Conservation (phyloP, 1,284 basidiomycete genomes). For the Naganishia cerealis region DNA sequence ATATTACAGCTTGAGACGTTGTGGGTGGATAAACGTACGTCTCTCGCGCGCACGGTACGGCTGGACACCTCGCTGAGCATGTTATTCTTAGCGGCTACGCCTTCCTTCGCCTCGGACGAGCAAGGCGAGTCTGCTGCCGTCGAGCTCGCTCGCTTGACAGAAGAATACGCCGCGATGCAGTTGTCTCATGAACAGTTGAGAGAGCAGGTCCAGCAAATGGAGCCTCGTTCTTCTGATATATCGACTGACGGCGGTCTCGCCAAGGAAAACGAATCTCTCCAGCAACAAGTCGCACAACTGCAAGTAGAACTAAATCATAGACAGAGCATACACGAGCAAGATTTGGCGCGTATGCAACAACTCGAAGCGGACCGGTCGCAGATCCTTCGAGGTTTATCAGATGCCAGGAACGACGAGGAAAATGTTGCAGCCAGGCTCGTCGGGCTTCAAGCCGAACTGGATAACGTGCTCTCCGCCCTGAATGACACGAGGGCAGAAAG, state of each 20-base stretch:
- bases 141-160: slow-evolving; percentile 3
- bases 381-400: slow-evolving; percentile 69
- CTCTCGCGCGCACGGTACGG: background rate
- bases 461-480: slow-evolving; percentile 61
- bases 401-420: slow-evolving; percentile 68
- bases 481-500: slow-evolving; percentile 69
- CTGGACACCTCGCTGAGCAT: background rate
- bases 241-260: background rate
- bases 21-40: slow-evolving; percentile 20
- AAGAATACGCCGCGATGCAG: slow-evolving; percentile 8
- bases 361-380: slow-evolving; percentile 72
- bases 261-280: background rate
- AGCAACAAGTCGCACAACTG: slow-evolving; percentile 16
- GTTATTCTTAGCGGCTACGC: background rate
- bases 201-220: background rate
- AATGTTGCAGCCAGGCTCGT: slow-evolving; percentile 71
- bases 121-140: background rate
- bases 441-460: slow-evolving; percentile 48
- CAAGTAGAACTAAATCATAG: slow-evolving; percentile 16
- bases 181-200: slow-evolving; percentile 1
- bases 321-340: slow-evolving; percentile 41
- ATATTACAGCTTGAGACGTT: slow-evolving; percentile 11
- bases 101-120: background rate
- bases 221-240: background rate
- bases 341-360: slow-evolving; percentile 59